These are phyloP conservation scores for Aspergillus homomorphus DNA, from an alignment of 495 filamentous ascomycete species.

Conservation along the genomic window DNA sequence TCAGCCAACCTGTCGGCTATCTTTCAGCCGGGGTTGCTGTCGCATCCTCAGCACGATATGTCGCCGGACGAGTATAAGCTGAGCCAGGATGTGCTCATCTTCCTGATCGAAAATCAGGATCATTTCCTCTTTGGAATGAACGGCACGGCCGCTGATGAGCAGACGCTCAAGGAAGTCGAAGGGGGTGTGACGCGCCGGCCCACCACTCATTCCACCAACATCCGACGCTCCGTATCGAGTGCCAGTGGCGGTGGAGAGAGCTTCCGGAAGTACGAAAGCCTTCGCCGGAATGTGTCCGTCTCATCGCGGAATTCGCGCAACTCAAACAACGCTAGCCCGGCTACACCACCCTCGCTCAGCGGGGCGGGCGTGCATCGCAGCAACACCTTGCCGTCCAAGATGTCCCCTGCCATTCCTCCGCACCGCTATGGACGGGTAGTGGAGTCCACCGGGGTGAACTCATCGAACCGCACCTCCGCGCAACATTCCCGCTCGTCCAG, in stretches of 20 bases:
- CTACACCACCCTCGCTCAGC: constrained; percentile 58
- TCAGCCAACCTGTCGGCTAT: constrained; percentile 94
- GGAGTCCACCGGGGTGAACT: constrained; percentile 30
- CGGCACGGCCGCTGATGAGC: constrained; percentile 83
- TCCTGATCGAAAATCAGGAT: constrained; percentile 94
- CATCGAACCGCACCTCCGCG: constrained; percentile 32
- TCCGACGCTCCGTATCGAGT: constrained; percentile 77
- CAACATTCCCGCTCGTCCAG: constrained; percentile 36
- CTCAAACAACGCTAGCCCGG: constrained; percentile 67
- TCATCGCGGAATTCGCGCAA: constrained; percentile 66
- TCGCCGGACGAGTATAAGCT: constrained; percentile 86
- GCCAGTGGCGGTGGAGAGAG: constrained; percentile 85
- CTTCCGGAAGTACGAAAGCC: constrained; percentile 65
- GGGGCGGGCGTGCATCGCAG: constrained; percentile 75
- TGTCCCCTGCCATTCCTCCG: constrained; percentile 66
- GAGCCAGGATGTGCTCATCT: constrained; percentile 96
- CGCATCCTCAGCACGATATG: constrained; percentile 94
- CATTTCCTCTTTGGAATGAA: constrained; percentile 92
- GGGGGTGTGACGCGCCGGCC: constrained; percentile 57
- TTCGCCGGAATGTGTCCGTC: constrained; percentile 83
- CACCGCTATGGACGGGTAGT: constrained; percentile 50
- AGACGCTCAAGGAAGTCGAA: constrained; percentile 81
- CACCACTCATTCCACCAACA: constrained; percentile 46
- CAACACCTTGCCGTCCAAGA: constrained; percentile 94
- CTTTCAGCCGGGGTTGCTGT: constrained; percentile 94